Evolutionary conservation across 306 rosid genomes (phyloP), one percentile per base, ranked within the genome.

Genomic region (Glycine soja): DNA sequence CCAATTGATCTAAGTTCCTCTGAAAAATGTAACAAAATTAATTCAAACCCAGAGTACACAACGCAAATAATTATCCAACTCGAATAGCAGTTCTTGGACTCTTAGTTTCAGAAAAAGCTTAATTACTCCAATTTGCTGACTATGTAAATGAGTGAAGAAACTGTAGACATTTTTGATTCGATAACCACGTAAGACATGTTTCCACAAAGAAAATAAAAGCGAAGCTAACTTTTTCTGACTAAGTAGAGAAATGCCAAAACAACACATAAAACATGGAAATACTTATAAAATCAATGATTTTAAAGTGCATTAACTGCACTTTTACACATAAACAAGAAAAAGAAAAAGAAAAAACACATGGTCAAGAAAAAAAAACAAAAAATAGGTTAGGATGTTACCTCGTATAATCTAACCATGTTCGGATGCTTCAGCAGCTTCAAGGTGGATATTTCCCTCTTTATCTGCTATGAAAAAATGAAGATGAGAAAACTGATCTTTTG

Each of bases 341-440:
- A n/a, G n/a, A n/a, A 36, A 36, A 36, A 8, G 40, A 66, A 42
- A 3, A 36, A 36, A 32, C n/a, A n/a, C n/a, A 4, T 15, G 52
- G 47, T 6, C 5, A 34, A 63, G 70, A 38, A 13, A 13, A 14
- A 2, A 34, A 11, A 34, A 32, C n/a, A 11, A 30, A 62, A 2
- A 11, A 80, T 54, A 51, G 43, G 4, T 32, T 36, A 19, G 40
- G 65, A 83, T 4, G 30, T 54, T 78, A 94, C 98, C 98, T 94
- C 98, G 43, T 90, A 87, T 16, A 94, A 87, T 79, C 97, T 85
- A 75, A 94, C n/a, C n/a, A n/a, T n/a, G n/a, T n/a, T n/a, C n/a
- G n/a, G n/a, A n/a, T n/a, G n/a, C n/a, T n/a, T n/a, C n/a, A n/a
- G n/a, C n/a, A n/a, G n/a, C n/a, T n/a, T n/a, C n/a, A n/a, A n/a